Percentiles rank a stretch among this genome's conserved stretches.
Evolutionary conservation across 2,329 filamentous ascomycete species (phyloP).

Genomic region (Madurella mycetomatis): DNA sequence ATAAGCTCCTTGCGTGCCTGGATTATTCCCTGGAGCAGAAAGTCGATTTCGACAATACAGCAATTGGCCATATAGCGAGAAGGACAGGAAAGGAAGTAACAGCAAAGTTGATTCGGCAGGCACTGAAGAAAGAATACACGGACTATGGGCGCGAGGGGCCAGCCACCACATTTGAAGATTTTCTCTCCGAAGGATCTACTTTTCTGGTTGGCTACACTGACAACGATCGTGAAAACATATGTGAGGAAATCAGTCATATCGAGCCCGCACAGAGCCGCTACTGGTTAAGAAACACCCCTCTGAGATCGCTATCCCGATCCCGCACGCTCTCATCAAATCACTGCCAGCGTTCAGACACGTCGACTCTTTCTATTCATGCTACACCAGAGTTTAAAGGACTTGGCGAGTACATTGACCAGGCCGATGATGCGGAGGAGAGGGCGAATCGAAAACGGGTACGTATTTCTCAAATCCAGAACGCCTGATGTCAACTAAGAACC

Average conservation of each 20-base stretch:
- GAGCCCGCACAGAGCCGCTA: neutral
- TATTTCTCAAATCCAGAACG: too few relatives aligned
- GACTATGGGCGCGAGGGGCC: neutral
- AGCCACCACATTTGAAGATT: neutral
- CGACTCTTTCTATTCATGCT: neutral
- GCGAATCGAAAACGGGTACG: too few relatives aligned
- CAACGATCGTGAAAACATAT: neutral
- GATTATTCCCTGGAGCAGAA: conserved; percentile 6
- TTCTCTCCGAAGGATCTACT: neutral
- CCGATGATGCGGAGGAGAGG: too few relatives aligned
- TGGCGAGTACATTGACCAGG: neutral
- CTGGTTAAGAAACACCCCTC: neutral
- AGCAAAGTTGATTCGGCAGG: neutral
- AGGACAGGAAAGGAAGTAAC: neutral
- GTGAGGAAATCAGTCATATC: neutral
- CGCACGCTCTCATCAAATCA: neutral
- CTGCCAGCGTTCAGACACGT: neutral
- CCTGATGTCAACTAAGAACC: too few relatives aligned
- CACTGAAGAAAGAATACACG: neutral
- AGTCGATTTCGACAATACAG: conserved; percentile 3
- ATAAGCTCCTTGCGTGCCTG: conserved; percentile 6
- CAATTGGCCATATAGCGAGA: neutral
- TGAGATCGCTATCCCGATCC: neutral
- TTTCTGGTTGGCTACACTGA: neutral
- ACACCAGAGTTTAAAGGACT: neutral